Percentiles rank a stretch among this genome's conserved stretches.
These are phyloP conservation scores for Aspergillus brasiliensis DNA, from an alignment of 2,329 filamentous ascomycete species.

Conservation along the genomic window DNA sequence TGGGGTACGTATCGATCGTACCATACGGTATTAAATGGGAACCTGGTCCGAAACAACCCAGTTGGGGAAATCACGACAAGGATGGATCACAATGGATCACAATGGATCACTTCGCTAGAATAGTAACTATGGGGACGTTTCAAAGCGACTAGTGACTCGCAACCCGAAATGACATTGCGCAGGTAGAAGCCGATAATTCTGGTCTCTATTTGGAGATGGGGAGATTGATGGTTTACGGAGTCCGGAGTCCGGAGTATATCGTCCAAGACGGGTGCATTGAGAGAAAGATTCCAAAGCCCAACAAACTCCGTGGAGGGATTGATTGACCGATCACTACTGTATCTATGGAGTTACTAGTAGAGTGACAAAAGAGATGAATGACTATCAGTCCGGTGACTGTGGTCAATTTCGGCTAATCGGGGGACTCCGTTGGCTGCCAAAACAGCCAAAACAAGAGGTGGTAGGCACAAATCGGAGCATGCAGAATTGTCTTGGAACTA, in stretches of 20 bases:
- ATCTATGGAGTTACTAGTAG: not conserved
- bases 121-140: not conserved
- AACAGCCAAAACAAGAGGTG: too few relatives aligned
- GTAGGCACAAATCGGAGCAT: not conserved
- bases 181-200: too few relatives aligned
- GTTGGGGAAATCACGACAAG: conserved; percentile 5
- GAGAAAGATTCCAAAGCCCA: not conserved
- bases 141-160: not conserved
- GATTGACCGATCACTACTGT: not conserved
- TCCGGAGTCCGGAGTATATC: conserved; percentile 11
- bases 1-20: conserved; percentile 5
- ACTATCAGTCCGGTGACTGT: not conserved
- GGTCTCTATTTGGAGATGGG: too few relatives aligned
- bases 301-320: not conserved
- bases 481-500: not conserved
- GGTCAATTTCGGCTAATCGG: not conserved
- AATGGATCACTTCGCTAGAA: not conserved
- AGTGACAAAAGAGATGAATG: not conserved
- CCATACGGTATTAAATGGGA: conserved; percentile 13
- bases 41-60: conserved; percentile 6
- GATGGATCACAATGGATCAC: not conserved
- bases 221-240: conserved; percentile 3
- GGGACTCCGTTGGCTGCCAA: not conserved
- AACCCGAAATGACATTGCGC: too few relatives aligned
- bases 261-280: not conserved